Percentiles rank a stretch among this genome's conserved stretches.
phyloP scores from a whole-genome alignment of 2,329 filamentous ascomycete species.

The Alternaria brassicae region DNA sequence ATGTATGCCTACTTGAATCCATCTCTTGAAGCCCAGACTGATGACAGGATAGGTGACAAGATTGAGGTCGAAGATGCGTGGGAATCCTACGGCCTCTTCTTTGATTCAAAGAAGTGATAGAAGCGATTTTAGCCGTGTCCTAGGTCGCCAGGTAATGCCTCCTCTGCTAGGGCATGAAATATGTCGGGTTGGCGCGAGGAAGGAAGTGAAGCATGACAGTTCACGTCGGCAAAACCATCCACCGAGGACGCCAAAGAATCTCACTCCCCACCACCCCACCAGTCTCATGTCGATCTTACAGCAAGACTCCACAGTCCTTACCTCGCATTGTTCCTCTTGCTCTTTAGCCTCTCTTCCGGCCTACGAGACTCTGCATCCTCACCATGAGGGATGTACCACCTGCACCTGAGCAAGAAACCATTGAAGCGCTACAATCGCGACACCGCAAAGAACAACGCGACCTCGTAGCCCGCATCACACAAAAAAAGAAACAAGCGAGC shows the following conservation, averaged over 20 bases:
- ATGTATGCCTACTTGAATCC: not conserved
- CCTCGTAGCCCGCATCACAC: slow-evolving; percentile 82
- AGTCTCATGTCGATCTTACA: slow-evolving; percentile 3
- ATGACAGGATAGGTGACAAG: not conserved
- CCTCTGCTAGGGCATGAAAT: not conserved
- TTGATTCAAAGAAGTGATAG: not conserved
- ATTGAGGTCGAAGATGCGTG: not conserved
- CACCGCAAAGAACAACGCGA: slow-evolving; percentile 91
- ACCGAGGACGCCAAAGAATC: slow-evolving; percentile 11
- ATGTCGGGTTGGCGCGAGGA: not conserved
- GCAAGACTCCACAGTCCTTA: slow-evolving; percentile 12
- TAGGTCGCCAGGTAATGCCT: not conserved
- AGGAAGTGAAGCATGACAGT: not conserved
- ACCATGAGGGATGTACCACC: slow-evolving; percentile 18
- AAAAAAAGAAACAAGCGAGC: slow-evolving; percentile 95
- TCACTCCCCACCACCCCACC: slow-evolving; percentile 17
- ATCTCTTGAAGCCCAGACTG: not conserved
- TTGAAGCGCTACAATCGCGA: slow-evolving; percentile 78
- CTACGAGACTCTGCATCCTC: not conserved
- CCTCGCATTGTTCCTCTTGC: not conserved
- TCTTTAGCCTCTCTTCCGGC: no score
- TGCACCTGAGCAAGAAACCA: slow-evolving; percentile 38
- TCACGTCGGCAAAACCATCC: slow-evolving; percentile 5
- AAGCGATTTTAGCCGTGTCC: not conserved
- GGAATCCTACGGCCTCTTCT: not conserved